Conservation (phyloP, 148 eudicot genomes). For the Bassia scoparia region DNA sequence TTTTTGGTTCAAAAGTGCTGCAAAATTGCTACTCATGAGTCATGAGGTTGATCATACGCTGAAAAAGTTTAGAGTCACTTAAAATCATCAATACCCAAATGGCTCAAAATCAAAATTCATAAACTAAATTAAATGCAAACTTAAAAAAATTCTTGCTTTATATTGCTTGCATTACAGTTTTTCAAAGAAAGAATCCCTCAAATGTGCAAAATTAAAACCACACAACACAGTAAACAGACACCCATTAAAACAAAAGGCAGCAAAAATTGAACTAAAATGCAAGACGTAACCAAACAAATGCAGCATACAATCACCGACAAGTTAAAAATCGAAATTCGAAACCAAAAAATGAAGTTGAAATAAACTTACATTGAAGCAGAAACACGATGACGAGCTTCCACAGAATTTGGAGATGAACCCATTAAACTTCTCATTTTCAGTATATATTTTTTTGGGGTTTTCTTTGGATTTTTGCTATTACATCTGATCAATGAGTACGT, state of each 20-base stretch:
- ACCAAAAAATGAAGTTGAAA: constrained; percentile 1
- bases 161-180: too few relatives aligned
- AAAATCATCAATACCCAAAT: background rate
- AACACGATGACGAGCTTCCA: constrained; percentile 65
- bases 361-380: constrained; percentile 46
- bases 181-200: background rate
- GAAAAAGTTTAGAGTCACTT: background rate
- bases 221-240: background rate
- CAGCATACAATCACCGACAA: background rate
- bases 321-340: background rate
- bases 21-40: too few relatives aligned
- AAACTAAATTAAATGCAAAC: background rate
- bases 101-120: background rate
- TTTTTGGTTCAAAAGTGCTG: background rate
- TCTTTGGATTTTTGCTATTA: background rate
- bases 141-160: too few relatives aligned
- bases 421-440: constrained; percentile 51
- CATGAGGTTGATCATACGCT: background rate
- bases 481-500: background rate
- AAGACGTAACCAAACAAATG: background rate
- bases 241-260: background rate
- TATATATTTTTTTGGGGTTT: background rate
- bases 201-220: background rate
- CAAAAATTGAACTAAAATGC: background rate
- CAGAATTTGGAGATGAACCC: constrained; percentile 39